phyloP scores from a whole-genome alignment of 352 stramenopile genomes.

The Pythium insidiosum region DNA sequence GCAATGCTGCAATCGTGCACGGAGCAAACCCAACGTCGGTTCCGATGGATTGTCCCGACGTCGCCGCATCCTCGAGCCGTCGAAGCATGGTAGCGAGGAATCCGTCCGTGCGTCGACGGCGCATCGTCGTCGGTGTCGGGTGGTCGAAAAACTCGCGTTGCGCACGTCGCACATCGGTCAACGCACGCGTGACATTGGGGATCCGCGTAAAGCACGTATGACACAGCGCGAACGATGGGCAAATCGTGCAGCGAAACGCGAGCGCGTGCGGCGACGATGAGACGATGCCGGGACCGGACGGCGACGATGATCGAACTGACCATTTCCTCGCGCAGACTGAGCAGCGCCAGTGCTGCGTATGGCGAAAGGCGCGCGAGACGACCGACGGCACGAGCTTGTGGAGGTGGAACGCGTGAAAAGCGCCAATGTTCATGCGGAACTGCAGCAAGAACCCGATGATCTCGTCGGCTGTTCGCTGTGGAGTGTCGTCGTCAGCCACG shows the following conservation, averaged over 20 bases:
- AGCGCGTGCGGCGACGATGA: constrained; percentile 4
- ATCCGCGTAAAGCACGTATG: constrained; percentile 39
- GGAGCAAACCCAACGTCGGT: too few species aligned
- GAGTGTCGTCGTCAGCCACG: not conserved
- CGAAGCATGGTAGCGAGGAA: too few species aligned
- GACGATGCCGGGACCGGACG: not conserved
- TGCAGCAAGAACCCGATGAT: constrained; percentile 20
- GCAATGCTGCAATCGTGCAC: too few species aligned
- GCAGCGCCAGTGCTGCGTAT: constrained; percentile 12
- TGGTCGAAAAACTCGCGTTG: too few species aligned
- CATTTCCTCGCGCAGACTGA: constrained; percentile 15
- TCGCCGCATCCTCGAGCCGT: too few species aligned
- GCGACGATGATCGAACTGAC: not conserved
- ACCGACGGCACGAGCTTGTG: constrained; percentile 19
- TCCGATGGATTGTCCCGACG: too few species aligned
- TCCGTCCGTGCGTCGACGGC: too few species aligned
- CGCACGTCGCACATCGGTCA: too few species aligned
- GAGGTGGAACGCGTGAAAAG: constrained; percentile 20
- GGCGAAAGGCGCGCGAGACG: constrained; percentile 14
- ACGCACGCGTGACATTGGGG: constrained; percentile 26
- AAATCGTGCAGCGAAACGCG: constrained; percentile 14
- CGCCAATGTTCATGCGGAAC: constrained; percentile 9
- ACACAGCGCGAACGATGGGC: constrained; percentile 15
- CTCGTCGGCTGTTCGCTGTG: not conserved
- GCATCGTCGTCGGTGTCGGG: too few species aligned